phyloP scores from a whole-genome alignment of 2,329 filamentous ascomycete species.

The Exophiala oligosperma region DNA sequence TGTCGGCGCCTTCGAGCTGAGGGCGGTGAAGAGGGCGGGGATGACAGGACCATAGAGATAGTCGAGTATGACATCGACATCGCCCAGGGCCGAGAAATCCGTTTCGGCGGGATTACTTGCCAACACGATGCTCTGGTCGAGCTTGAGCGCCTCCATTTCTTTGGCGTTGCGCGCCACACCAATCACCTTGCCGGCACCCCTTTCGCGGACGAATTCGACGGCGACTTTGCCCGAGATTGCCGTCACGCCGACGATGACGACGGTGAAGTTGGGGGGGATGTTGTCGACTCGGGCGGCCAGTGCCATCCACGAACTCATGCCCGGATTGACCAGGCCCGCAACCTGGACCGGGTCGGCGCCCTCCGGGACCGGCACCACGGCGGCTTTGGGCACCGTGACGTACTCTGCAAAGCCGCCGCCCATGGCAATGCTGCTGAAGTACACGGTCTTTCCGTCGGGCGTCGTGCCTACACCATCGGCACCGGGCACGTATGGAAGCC shows the following conservation, averaged over 20 bases:
- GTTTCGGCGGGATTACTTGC: slow-evolving; percentile 38
- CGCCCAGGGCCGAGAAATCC: slow-evolving; percentile 43
- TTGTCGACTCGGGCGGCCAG: slow-evolving; percentile 43
- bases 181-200: slow-evolving; percentile 53
- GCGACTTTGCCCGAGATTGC: slow-evolving; percentile 55
- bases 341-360: slow-evolving; percentile 48
- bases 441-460: slow-evolving; percentile 50
- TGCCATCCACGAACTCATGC: slow-evolving; percentile 60
- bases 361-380: slow-evolving; percentile 45
- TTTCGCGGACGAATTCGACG: slow-evolving; percentile 46
- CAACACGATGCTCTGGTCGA: slow-evolving; percentile 51
- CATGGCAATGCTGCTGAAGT: slow-evolving; percentile 44
- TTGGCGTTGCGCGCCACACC: slow-evolving; percentile 52
- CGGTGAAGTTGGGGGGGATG: slow-evolving; percentile 46
- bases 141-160: slow-evolving; percentile 43
- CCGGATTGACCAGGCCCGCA: slow-evolving; percentile 58
- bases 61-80: slow-evolving; percentile 57
- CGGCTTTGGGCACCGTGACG: slow-evolving; percentile 48
- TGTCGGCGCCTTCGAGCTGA: slow-evolving; percentile 45
- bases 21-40: slow-evolving; percentile 42
- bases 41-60: slow-evolving; percentile 56
- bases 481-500: slow-evolving; percentile 54
- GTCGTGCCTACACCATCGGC: slow-evolving; percentile 54
- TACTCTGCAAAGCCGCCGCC: slow-evolving; percentile 26
- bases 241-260: slow-evolving; percentile 56